Evolutionary conservation across 371 early-diverging fungal genomes (phyloP).

Genomic region (Chytridium lagenaria): DNA sequence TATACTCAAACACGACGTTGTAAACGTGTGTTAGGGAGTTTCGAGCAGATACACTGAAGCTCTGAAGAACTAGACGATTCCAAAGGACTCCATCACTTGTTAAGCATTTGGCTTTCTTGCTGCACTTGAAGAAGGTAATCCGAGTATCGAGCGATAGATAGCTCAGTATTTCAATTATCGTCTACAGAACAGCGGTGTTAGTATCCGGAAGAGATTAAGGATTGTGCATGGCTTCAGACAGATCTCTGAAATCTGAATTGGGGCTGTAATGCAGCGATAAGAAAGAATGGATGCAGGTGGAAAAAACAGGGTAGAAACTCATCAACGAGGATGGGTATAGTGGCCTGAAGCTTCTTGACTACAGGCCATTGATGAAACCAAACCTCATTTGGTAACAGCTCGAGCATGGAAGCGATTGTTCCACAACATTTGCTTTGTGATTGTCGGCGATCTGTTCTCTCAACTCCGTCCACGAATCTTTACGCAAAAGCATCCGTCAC

Average conservation of each 20-base stretch:
- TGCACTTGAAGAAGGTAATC: slow-evolving; percentile 23
- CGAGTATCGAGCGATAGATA: slow-evolving; percentile 27
- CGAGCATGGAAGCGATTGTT: too few relatives aligned
- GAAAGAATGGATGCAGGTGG: too few relatives aligned
- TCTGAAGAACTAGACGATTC: neutral
- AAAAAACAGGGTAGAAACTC: too few relatives aligned
- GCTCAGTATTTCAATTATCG: slow-evolving; percentile 21
- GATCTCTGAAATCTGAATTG: neutral
- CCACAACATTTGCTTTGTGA: too few relatives aligned
- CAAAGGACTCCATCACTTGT: slow-evolving; percentile 12
- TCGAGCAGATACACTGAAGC: neutral
- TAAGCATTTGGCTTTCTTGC: neutral
- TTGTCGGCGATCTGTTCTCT: too few relatives aligned
- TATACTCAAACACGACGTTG: neutral
- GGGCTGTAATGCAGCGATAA: too few relatives aligned
- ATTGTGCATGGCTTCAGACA: neutral
- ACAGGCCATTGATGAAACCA: too few relatives aligned
- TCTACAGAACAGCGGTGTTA: neutral
- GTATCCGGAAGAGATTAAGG: neutral
- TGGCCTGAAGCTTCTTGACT: too few relatives aligned
- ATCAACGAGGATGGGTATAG: too few relatives aligned
- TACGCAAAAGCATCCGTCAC: too few relatives aligned
- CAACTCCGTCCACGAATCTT: too few relatives aligned
- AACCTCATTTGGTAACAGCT: too few relatives aligned
- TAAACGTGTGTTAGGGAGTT: neutral